Base-by-base conservation (phyloP, 2,329 filamentous ascomycete species). In the Paraconiothyrium brasiliense region DNA sequence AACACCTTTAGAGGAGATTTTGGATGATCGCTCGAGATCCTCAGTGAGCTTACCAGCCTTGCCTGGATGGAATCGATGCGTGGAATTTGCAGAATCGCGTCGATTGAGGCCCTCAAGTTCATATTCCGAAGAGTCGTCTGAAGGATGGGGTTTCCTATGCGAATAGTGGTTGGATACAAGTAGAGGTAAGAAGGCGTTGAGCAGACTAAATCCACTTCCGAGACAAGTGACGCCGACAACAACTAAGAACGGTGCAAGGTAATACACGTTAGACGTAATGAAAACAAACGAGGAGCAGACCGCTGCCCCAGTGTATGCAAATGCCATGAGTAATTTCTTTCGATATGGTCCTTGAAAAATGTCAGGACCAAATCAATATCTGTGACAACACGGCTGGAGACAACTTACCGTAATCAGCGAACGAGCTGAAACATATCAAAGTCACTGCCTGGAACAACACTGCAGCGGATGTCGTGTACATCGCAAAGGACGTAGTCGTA, bases 381-480 rank as follows among this genome's bases (percentile, higher is more conserved):
- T 4, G 6, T 8, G 39, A 41, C 30, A 20, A 54, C 20, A 41
- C 9, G 37, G 14, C 27, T 7, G 14, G 30, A n/a, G 34, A 11
- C 39, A 6, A 69, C 63, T 87, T 90, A 77, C 94, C 94, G 80
- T 97, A 92, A 77, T 98, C 94, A 49, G 94, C 94, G 30, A 94
- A 93, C 50, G 92, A 94, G 73, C 92, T 96, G 80, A 97, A 96
- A 69, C 92, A 95, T 65, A 97, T 90, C 49, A 98, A 91, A 7
- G 97, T 84, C n/a, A 97, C 77, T 0, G 93, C 91, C 76, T 97
- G 94, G 10, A 96, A 79, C 24, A 97, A 79, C 0, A 97, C 94
- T 71, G 93, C 96, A 69, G 94, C 81, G 50, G 92, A 95, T 77
- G 97, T 97, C 0, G 93, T 97, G 78, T 97, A 97, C 91, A 97